Base-by-base conservation (phyloP, 2,329 filamentous ascomycete genomes). In the Phaeophleospora eucalypticola region DNA sequence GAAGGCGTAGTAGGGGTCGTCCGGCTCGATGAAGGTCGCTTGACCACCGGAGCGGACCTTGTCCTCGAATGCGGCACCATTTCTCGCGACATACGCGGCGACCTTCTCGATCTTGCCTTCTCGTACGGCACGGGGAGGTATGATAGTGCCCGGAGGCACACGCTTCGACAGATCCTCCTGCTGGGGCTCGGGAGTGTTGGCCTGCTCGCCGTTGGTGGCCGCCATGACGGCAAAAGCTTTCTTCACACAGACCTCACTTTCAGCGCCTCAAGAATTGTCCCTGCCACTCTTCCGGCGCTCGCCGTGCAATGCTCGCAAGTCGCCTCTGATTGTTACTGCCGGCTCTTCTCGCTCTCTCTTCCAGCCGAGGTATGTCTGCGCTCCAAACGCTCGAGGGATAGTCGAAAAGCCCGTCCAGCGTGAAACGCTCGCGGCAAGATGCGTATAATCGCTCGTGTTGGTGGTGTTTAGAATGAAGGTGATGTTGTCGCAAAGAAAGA, bases 71-170 rank as follows among this genome's bases (percentile, higher is more conserved):
- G 81, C 66, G 10, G 71, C 61, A 29, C 80, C 80, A 61, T 81
- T 81, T 58, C 82, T 78, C 49, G 84, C 83, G 48, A 96, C 87
- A 66, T 94, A 97, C 38, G 89, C 89, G 43, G 93, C 91, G 10
- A 91, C 95, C 73, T 95, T 97, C 69, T 96, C 90, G 63, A 98
- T 83, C 57, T 91, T 80, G 7, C 7, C 6, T 16, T 76, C 76
- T 75, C 89, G 84, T 62, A 96, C 89, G 64, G 90, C 87, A 65
- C 83, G 81, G 0, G 82, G 93, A 17, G 93, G 93, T 45, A 96
- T 79, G 46, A 96, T 87, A 54, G 95, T 79, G 53, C 89, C 89
- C 48, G 83, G 73, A 3, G 91, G 91, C 27, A 88, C 83, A 67
- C 89, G 91, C 66, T 83, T 80, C 53, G 83, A 79, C 53, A 89